Evolutionary conservation across 2,329 filamentous ascomycete species (phyloP).

Genomic region (Metarhizium anisopliae): DNA sequence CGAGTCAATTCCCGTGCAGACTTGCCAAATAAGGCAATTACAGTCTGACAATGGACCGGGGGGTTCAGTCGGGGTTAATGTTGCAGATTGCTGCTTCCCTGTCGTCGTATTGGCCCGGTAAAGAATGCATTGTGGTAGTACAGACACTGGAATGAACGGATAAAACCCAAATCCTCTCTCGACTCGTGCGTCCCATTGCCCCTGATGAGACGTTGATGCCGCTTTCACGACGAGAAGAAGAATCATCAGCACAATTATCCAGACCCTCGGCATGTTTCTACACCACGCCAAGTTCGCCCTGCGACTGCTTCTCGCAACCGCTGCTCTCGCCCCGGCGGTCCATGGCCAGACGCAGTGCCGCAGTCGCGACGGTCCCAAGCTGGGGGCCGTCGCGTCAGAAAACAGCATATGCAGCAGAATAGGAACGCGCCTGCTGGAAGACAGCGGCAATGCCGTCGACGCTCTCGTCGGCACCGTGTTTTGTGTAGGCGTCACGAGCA

Average conservation of each 20-base stretch:
- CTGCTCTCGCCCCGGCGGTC: not conserved
- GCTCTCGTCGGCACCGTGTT: constrained; percentile 55
- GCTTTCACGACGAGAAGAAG: no score
- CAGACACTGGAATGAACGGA: no score
- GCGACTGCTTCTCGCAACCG: not conserved
- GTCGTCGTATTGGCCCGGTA: no score
- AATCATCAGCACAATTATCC: not conserved
- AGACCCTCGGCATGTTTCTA: not conserved
- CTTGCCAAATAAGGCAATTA: no score
- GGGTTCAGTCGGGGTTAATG: no score
- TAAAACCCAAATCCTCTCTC: no score
- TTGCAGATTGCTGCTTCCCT: no score
- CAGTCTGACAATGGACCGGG: no score
- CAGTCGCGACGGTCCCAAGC: constrained; percentile 11
- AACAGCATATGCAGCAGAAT: constrained; percentile 49
- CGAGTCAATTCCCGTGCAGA: no score
- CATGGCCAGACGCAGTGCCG: not conserved
- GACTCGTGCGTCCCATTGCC: no score
- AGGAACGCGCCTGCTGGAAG: constrained; percentile 45
- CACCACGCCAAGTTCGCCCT: not conserved
- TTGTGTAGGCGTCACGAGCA: constrained; percentile 53
- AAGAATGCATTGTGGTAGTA: no score
- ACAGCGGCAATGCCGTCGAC: constrained; percentile 59
- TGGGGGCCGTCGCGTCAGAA: constrained; percentile 55
- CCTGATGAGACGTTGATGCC: not conserved